Evolutionary conservation across 2,329 filamentous ascomycete genomes (phyloP), one percentile per base, ranked within the genome.

Genomic region (Beauveria medogensis): DNA sequence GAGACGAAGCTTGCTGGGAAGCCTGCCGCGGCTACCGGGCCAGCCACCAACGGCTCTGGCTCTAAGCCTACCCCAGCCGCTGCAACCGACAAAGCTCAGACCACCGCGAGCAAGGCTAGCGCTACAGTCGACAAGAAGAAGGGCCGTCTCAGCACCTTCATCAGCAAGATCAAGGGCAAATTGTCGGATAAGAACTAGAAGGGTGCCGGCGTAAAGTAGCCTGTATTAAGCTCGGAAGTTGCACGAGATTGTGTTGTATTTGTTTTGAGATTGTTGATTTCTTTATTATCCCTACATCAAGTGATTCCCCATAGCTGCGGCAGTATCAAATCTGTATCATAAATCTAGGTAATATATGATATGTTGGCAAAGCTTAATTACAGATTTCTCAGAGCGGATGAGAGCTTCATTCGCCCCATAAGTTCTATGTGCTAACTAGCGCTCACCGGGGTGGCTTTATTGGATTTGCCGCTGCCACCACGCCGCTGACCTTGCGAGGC

Each of bases 141-240:
- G 78, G 78, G 83, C 72, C 80, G 86, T 59, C 67, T 87, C 62
- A 88, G 85, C 73, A 75, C 80, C 58, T 81, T 89, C 67, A 83
- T 89, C 69, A 77, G 74, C 73, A 84, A 82, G 75, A 68, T 84
- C 68, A 80, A 80, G 73, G 70, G 74, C 66, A 83, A 75, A 73
- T 65, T 76, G 61, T 69, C 71, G 52, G 69, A 72, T 60, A 69
- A 71, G 67, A 69, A 69, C 57, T 70, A 64, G 58, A 52, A 30
- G 47, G 22, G 22, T 26, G 26, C 24, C 24, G 37, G 47, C 24
- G 40, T 63, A 40, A 10, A 52, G 20, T 18, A 52, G 46, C 56
- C 56, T 30, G 16, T 37, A 41, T 30, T n/a, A 34, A 26, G 28
- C 24, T 59, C 48, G 54, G 12, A 46, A 20, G 14, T 10, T 52